Evolutionary conservation across 1,284 basidiomycete species (phyloP).

Genomic region (Xanthoconium separans): DNA sequence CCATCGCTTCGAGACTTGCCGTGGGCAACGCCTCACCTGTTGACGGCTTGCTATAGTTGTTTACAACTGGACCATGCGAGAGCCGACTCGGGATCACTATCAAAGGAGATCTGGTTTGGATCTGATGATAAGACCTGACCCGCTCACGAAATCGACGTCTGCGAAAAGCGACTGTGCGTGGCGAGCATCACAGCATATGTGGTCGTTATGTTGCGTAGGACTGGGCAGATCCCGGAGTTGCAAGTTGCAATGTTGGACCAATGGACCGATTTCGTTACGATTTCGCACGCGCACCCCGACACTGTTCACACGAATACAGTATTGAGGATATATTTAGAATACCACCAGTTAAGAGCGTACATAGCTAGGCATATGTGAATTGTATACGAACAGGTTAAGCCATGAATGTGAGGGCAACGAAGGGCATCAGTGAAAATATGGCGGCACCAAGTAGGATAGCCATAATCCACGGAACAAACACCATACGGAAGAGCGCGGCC

Average conservation of each 20-base stretch:
- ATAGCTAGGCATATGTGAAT: background rate
- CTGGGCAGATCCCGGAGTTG: no score
- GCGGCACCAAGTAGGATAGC: background rate
- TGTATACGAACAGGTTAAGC: background rate
- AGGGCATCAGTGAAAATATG: background rate
- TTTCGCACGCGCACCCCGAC: no score
- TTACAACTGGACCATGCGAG: constrained; percentile 32
- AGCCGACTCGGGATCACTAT: no score
- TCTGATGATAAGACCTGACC: constrained; percentile 35
- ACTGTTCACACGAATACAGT: no score
- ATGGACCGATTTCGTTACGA: no score
- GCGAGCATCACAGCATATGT: constrained; percentile 32
- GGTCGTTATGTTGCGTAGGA: constrained; percentile 27
- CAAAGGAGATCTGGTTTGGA: constrained; percentile 25
- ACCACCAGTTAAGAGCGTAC: no score
- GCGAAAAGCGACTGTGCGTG: constrained; percentile 16
- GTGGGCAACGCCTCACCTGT: constrained; percentile 20
- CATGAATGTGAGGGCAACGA: background rate
- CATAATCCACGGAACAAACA: background rate
- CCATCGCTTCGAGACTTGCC: no score
- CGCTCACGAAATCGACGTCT: constrained; percentile 27
- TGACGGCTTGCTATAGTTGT: constrained; percentile 18
- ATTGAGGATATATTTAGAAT: no score
- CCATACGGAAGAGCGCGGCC: background rate
- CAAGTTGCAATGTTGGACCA: no score